Conservation (phyloP, 495 filamentous ascomycete genomes). For the Tuber microsphaerosporum region DNA sequence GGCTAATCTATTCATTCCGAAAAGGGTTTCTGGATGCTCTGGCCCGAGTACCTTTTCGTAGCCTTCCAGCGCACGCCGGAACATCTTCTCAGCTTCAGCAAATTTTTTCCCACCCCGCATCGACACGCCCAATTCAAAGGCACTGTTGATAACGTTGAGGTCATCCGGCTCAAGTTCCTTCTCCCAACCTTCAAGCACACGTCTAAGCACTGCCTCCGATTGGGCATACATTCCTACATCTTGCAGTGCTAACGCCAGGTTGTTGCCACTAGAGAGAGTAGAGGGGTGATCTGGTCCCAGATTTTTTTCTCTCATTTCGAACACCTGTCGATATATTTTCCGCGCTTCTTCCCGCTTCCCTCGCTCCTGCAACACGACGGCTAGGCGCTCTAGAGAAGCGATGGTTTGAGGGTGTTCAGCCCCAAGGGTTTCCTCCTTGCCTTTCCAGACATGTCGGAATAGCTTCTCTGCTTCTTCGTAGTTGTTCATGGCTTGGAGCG, state of each 20-base stretch:
- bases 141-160: not conserved
- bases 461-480: conserved; percentile 35
- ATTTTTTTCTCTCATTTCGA: not conserved
- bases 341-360: not conserved
- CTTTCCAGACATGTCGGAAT: conserved; percentile 23
- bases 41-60: conserved; percentile 11
- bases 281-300: conserved; percentile 9
- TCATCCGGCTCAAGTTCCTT: not conserved
- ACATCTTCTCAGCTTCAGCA: conserved; percentile 32
- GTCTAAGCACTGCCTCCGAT: not conserved
- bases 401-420: not conserved
- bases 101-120: conserved; percentile 15
- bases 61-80: conserved; percentile 17
- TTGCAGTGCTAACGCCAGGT: not conserved
- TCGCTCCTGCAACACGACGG: not conserved
- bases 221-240: not conserved
- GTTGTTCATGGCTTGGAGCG: conserved; percentile 22
- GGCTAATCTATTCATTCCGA: conserved; percentile 18
- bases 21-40: conserved; percentile 23
- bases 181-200: not conserved
- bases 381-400: not conserved
- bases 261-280: not conserved
- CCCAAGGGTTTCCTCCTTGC: not conserved
- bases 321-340: not conserved
- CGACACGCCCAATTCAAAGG: not conserved